Base-by-base conservation (phyloP, 2,329 filamentous ascomycete genomes). In the Ilyonectria destructans region DNA sequence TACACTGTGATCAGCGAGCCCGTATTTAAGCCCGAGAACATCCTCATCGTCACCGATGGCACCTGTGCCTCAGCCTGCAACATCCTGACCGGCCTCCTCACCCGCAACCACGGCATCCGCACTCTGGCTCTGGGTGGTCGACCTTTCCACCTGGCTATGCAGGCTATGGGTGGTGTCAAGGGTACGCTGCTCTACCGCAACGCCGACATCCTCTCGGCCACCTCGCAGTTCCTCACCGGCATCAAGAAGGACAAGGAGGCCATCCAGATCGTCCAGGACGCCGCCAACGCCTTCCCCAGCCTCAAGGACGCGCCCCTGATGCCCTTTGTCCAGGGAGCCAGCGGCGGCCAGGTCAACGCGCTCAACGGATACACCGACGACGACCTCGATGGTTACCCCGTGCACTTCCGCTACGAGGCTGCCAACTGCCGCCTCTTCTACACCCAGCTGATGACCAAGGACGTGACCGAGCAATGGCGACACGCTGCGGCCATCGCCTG, bases 131-230 rank as follows among this genome's bases (percentile, higher is more conserved):
- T 91, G n/a, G 91, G 91, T 10, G 91, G 91, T 2, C 86, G 88
- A 1, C 87, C 90, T 0, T 79, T 81, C 12, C 73, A 82, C 0
- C 80, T 80, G 0, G 85, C 86, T 1, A 92, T 91, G 82, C 89
- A 92, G 80, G 86, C 84, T 5, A 83, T 91, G 19, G 90, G 90
- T n/a, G 91, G 90, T n/a, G 86, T 89, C 55, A 90, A 91, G 73
- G 91, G 91, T 35, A 81, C 72, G 68, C 2, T 79, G 73, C 69
- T 71, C 55, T 66, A 55, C 13, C 59, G 58, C 60, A 65, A 71
- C 61, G 33, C 58, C 0, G 70, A 75, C 17, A 65, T 76, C 10
- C 31, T 68, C 10, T 43, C 19, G 3, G 58, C 59, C 9, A 64
- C 69, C 1, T 31, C 59, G 7, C 10, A 40, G 8, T 67, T 73